Evolutionary conservation across 176 grass and related monocot genomes (phyloP).

Genomic region (Eleusine coracana): DNA sequence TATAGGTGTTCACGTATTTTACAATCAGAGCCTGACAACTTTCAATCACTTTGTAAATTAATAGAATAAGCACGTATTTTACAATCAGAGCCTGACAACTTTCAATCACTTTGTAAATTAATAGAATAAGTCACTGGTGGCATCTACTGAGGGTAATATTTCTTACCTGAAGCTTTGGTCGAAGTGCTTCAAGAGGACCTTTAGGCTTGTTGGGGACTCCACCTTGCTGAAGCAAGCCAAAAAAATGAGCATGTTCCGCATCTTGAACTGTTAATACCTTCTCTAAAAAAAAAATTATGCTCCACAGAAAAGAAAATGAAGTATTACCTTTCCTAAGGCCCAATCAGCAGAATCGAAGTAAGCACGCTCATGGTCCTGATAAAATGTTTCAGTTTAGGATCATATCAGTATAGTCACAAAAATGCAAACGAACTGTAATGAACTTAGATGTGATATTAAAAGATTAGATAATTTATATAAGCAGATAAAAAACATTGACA

Average conservation of each 20-base stretch:
- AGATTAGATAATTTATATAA: not conserved
- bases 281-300: not conserved
- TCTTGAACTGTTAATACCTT: not conserved
- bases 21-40: not conserved
- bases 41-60: not conserved
- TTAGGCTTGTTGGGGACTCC: conserved; percentile 77
- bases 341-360: conserved; percentile 99
- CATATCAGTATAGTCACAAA: conserved; percentile 15
- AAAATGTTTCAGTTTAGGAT: conserved; percentile 36
- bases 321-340: conserved; percentile 89
- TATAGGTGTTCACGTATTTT: not conserved
- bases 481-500: conserved; percentile 1
- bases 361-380: conserved; percentile 90
- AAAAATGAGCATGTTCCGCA: not conserved
- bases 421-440: not conserved
- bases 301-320: not conserved
- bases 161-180: conserved; percentile 82
- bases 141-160: not conserved
- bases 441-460: conserved; percentile 10
- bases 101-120: not conserved
- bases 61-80: conserved; percentile 22
- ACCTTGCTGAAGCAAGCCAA: conserved; percentile 67
- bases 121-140: not conserved
- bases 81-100: not conserved
- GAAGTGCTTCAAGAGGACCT: conserved; percentile 90